Conservation (phyloP, 108 stramenopile genomes). For the Bacterosira constricta region DNA sequence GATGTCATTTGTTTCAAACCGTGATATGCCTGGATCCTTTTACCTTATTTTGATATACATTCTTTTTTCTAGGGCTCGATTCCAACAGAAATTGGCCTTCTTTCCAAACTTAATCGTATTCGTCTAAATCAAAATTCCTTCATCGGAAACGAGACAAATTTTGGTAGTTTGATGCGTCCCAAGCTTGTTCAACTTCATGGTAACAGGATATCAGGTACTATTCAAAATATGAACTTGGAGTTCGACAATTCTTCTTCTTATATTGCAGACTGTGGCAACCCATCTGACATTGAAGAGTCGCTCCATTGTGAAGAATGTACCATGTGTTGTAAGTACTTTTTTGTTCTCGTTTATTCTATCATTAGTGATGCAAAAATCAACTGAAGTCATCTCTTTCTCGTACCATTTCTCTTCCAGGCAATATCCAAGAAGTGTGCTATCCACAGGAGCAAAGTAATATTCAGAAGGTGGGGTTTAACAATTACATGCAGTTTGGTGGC, state of each 20-base stretch:
- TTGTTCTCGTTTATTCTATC: background rate
- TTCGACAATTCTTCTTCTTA: background rate
- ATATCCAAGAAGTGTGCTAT: background rate
- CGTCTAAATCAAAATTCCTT: constrained; percentile 57
- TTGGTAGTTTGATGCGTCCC: background rate
- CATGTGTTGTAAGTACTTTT: constrained; percentile 46
- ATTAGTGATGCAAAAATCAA: background rate
- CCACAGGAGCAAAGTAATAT: background rate
- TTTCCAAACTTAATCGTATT: constrained; percentile 49
- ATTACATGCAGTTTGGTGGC: background rate
- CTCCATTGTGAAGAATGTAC: constrained; percentile 15
- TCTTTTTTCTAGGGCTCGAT: constrained; percentile 50
- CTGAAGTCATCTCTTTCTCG: background rate
- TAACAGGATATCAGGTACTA: constrained; percentile 20
- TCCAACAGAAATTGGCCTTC: constrained; percentile 54
- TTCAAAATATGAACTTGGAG: background rate
- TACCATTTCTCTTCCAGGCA: background rate
- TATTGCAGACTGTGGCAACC: constrained; percentile 40
- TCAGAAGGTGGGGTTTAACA: background rate
- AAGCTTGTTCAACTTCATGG: constrained; percentile 25
- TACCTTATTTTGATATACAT: background rate
- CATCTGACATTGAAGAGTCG: constrained; percentile 19
- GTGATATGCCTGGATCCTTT: background rate
- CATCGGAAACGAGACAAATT: constrained; percentile 25
- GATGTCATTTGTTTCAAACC: background rate